phyloP scores from a whole-genome alignment of 1,139 yeast species.

The Williopsis jadinii region DNA sequence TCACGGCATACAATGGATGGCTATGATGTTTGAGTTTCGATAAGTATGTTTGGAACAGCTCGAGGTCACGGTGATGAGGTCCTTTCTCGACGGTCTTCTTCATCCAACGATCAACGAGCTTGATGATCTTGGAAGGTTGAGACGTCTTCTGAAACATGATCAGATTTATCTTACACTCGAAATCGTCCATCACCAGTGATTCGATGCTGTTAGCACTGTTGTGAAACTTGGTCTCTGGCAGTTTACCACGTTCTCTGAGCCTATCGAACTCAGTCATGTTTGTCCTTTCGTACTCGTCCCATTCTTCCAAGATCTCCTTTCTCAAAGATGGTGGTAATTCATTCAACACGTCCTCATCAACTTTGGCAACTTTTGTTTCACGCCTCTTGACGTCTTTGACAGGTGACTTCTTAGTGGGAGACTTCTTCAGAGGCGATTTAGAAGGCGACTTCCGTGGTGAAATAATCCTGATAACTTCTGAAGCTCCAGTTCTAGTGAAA shows the following conservation, averaged over 20 bases:
- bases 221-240: background rate
- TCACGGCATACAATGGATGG: slow-evolving; percentile 2
- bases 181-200: slow-evolving; percentile 19
- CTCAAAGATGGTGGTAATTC: slow-evolving; percentile 42
- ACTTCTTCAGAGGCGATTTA: slow-evolving; percentile 26
- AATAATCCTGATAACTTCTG: slow-evolving; percentile 31
- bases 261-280: slow-evolving; percentile 30
- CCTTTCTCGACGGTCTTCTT: slow-evolving; percentile 38
- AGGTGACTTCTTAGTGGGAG: slow-evolving; percentile 9
- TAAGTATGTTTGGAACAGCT: slow-evolving; percentile 29
- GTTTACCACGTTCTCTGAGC: slow-evolving; percentile 14
- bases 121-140: slow-evolving; percentile 31
- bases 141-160: slow-evolving; percentile 30
- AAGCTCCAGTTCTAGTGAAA: slow-evolving; percentile 29
- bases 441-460: slow-evolving; percentile 15
- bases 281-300: slow-evolving; percentile 27
- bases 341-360: slow-evolving; percentile 35
- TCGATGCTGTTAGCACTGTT: background rate
- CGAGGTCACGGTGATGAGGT: slow-evolving; percentile 53
- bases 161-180: slow-evolving; percentile 26
- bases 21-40: slow-evolving; percentile 4
- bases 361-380: slow-evolving; percentile 5
- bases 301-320: slow-evolving; percentile 36
- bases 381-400: background rate
- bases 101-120: slow-evolving; percentile 43